Base-by-base conservation (phyloP, 2,329 filamentous ascomycete genomes). In the Alternaria gaisen region DNA sequence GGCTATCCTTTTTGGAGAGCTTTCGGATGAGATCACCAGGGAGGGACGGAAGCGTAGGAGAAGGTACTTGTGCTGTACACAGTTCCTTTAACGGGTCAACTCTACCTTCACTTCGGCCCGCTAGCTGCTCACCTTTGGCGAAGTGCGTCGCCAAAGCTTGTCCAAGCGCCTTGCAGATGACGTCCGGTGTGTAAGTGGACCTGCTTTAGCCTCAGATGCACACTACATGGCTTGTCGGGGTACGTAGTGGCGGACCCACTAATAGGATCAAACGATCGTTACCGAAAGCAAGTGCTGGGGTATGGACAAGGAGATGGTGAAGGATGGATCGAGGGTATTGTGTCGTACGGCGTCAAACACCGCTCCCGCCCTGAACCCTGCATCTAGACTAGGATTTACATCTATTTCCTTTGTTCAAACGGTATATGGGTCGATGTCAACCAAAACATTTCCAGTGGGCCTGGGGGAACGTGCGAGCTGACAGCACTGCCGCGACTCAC, bases 271-370 rank as follows among this genome's bases (percentile, higher is more conserved):
- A 71, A 73, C 63, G 53, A 46, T 41, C 44, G 48, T 48, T 58
- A 67, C 61, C 56, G 59, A 60, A 64, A 66, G 56, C 62, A 69
- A 54, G 60, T 63, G 53, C 66, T 69, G 55, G 59, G 47, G 46
- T 53, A 57, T 68, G 61, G 55, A 61, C 65, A 65, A 64, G 69
- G 66, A 66, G 60, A 69, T 64, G 56, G 68, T 68, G 61, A 64
- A 65, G 60, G 64, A 66, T 61, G 66, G 63, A 72, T 79, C 73
- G 75, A 78, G 72, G 73, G 67, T 68, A 62, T 61, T 42, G 55
- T 61, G 76, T 78, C 68, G 58, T 72, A 77, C 72, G 28, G 67
- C 69, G 61, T 75, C 75, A 74, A 77, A 75, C 73, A 69, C 65
- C 67, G 63, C 56, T 69, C 60, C 65, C 67, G 69, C 70, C 16